Percentiles rank a stretch among this genome's conserved stretches.
phyloP scores from a whole-genome alignment of 768 basidiomycete species.

The Paxillus rubicundulus region DNA sequence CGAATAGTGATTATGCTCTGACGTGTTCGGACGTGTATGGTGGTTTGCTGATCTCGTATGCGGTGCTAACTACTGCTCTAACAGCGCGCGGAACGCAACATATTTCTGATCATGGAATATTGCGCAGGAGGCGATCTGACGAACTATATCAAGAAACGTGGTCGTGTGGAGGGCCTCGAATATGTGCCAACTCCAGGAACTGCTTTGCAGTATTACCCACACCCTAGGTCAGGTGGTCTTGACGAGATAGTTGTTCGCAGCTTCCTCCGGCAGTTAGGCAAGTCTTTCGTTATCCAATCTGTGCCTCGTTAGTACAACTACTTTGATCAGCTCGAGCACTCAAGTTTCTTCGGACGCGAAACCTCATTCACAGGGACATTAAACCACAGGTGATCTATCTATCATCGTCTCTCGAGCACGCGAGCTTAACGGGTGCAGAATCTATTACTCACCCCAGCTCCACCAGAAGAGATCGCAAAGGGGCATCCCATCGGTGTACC shows the following conservation, averaged over 20 bases:
- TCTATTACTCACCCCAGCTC: slow-evolving; percentile 81
- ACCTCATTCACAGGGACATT: slow-evolving; percentile 95
- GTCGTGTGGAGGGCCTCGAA: slow-evolving; percentile 84
- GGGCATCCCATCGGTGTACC: slow-evolving; percentile 93
- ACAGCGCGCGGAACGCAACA: slow-evolving; percentile 71
- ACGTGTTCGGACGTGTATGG: neutral
- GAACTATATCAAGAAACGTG: slow-evolving; percentile 97
- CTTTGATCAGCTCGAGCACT: slow-evolving; percentile 75
- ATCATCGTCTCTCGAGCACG: neutral
- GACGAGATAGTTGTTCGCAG: slow-evolving; percentile 89
- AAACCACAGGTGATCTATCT: slow-evolving; percentile 73
- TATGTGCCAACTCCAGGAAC: slow-evolving; percentile 69
- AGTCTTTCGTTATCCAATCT: slow-evolving; percentile 17
- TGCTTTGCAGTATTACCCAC: slow-evolving; percentile 81
- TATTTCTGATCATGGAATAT: slow-evolving; percentile 97
- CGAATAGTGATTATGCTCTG: neutral
- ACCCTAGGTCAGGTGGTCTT: slow-evolving; percentile 87
- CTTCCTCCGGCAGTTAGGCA: slow-evolving; percentile 88
- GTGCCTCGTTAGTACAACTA: neutral
- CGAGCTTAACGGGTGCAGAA: slow-evolving; percentile 52
- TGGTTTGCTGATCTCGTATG: neutral
- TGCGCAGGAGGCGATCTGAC: slow-evolving; percentile 96
- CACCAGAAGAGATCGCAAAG: slow-evolving; percentile 72
- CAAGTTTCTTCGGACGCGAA: slow-evolving; percentile 84
- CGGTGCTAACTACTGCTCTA: slow-evolving; percentile 8